Percentiles rank a stretch among this genome's conserved stretches.
phyloP scores from a whole-genome alignment of 2,329 filamentous ascomycete species.

The Tothia fuscella region DNA sequence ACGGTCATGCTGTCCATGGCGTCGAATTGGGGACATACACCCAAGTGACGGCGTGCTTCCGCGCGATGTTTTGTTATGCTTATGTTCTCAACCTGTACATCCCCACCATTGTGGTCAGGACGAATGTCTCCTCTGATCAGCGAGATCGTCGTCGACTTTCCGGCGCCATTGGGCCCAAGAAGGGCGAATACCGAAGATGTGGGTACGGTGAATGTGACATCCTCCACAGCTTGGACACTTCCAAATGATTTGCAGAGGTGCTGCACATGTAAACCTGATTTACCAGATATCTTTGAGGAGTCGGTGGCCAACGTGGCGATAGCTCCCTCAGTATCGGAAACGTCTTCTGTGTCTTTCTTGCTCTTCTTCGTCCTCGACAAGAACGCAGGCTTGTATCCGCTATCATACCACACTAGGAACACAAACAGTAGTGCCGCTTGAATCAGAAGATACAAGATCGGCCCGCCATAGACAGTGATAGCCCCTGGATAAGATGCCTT shows the following conservation, averaged over 20 bases:
- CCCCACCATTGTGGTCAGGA: slow-evolving; percentile 45
- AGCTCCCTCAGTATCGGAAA: slow-evolving; percentile 21
- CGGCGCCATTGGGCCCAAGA: slow-evolving; percentile 71
- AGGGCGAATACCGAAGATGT: slow-evolving; percentile 78
- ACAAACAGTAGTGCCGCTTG: slow-evolving; percentile 62
- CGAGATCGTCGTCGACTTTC: slow-evolving; percentile 50
- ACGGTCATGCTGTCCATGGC: slow-evolving; percentile 89
- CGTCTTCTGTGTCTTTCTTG: slow-evolving; percentile 28
- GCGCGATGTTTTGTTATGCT: slow-evolving; percentile 64
- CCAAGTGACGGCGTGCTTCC: slow-evolving; percentile 61
- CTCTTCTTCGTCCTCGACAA: slow-evolving; percentile 34
- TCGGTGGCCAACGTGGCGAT: slow-evolving; percentile 27
- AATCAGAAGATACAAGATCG: slow-evolving; percentile 68
- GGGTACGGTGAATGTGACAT: slow-evolving; percentile 71
- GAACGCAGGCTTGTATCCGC: slow-evolving; percentile 50
- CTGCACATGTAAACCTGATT: slow-evolving; percentile 64
- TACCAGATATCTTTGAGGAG: slow-evolving; percentile 44
- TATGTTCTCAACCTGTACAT: slow-evolving; percentile 62
- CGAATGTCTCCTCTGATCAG: slow-evolving; percentile 80
- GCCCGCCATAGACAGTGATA: slow-evolving; percentile 66
- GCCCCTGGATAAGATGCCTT: slow-evolving; percentile 57
- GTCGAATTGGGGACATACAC: slow-evolving; percentile 70
- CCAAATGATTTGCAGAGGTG: slow-evolving; percentile 70
- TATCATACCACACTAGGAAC: slow-evolving; percentile 68
- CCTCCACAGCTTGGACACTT: slow-evolving; percentile 65